Evolutionary conservation across 1,284 basidiomycete genomes (phyloP).

Genomic region (Cutaneotrichosporon sp.): DNA sequence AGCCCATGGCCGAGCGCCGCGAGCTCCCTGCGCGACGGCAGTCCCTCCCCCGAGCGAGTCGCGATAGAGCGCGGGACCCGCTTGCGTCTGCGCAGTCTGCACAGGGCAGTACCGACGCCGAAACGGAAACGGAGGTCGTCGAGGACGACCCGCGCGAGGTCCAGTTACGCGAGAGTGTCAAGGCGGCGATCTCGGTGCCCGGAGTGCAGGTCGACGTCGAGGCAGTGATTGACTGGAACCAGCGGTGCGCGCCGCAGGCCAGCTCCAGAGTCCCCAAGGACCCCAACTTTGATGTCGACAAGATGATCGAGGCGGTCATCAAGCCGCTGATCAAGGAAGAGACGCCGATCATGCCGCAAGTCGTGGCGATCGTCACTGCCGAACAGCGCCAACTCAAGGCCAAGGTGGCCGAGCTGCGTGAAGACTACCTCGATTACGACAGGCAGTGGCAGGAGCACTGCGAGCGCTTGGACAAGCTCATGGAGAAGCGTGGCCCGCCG

Average conservation of each 20-base stretch:
- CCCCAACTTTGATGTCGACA: slow-evolving; percentile 8
- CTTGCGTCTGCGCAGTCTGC: slow-evolving; percentile 28
- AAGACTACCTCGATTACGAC: slow-evolving; percentile 65
- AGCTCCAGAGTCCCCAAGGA: slow-evolving; percentile 13
- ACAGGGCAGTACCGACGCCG: slow-evolving; percentile 26
- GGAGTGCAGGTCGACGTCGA: slow-evolving; percentile 14
- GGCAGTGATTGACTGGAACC: slow-evolving; percentile 29
- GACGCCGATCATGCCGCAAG: not conserved
- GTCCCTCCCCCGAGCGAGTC: not conserved
- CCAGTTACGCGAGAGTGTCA: slow-evolving; percentile 21
- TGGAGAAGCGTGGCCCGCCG: slow-evolving; percentile 40
- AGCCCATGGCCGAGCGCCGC: slow-evolving; percentile 33
- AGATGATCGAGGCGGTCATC: slow-evolving; percentile 17
- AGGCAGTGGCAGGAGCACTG: slow-evolving; percentile 68
- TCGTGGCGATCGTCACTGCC: slow-evolving; percentile 15
- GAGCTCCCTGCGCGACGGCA: slow-evolving; percentile 11
- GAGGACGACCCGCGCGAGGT: slow-evolving; percentile 13
- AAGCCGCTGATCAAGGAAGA: slow-evolving; percentile 20
- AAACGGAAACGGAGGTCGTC: slow-evolving; percentile 20
- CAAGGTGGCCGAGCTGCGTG: slow-evolving; percentile 57
- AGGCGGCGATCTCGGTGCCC: not conserved
- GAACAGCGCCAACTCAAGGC: slow-evolving; percentile 52
- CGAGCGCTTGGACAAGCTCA: slow-evolving; percentile 55
- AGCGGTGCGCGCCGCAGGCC: slow-evolving; percentile 20
- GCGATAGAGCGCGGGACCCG: not conserved